These are phyloP conservation scores for Pyrus pyrifolia DNA, from an alignment of 306 rosid genomes.

Conservation along the genomic window DNA sequence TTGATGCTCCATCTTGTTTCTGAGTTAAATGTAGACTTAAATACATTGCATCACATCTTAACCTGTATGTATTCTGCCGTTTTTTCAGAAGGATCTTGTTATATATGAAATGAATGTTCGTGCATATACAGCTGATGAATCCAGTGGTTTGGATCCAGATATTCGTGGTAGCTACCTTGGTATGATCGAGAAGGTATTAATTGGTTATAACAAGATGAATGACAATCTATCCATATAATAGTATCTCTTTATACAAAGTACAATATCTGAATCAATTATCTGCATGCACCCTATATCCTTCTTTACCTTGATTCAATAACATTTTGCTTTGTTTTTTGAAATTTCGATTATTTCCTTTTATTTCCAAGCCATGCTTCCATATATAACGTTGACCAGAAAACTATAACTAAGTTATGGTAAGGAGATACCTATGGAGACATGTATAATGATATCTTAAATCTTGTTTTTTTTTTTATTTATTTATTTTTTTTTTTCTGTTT, in stretches of 20 bases:
- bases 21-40: not conserved
- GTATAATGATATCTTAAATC: not conserved
- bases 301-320: slow-evolving; percentile 5
- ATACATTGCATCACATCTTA: slow-evolving; percentile 4
- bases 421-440: not conserved
- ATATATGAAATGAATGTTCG: slow-evolving; percentile 95
- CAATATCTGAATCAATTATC: not conserved
- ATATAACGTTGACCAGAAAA: not conserved
- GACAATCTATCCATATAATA: not conserved
- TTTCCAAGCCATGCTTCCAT: not conserved
- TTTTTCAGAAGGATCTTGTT: slow-evolving; percentile 86
- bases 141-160: slow-evolving; percentile 62
- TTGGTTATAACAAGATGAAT: slow-evolving; percentile 5
- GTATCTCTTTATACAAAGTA: not conserved
- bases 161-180: slow-evolving; percentile 90
- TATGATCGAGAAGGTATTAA: slow-evolving; percentile 83
- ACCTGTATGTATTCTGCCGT: slow-evolving; percentile 19
- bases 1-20: slow-evolving; percentile 4
- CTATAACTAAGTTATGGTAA: not conserved
- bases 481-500: not conserved
- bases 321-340: not conserved
- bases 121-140: slow-evolving; percentile 77
- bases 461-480: not conserved
- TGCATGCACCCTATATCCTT: not conserved
- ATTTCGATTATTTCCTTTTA: not conserved